Conservation (phyloP, 441 rosid genomes). For the Populus hybrid region DNA sequence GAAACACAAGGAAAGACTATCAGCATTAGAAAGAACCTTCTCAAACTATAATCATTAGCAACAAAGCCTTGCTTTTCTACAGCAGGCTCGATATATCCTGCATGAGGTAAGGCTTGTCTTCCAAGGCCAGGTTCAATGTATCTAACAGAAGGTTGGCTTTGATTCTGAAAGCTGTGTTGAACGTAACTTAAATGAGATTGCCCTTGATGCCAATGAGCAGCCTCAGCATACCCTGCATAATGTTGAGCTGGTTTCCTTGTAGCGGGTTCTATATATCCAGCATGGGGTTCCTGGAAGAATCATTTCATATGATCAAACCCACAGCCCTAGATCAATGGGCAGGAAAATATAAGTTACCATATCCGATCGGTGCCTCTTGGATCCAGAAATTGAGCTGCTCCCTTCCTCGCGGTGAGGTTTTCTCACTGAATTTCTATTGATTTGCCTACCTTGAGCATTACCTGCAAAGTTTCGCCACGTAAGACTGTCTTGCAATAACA, state of each 20-base stretch:
- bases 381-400: neutral
- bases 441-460: neutral
- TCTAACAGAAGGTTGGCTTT: neutral
- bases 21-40: neutral
- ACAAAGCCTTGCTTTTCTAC: neutral
- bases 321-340: neutral
- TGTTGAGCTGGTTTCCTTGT: neutral
- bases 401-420: neutral
- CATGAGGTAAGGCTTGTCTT: neutral
- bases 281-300: constrained; percentile 1
- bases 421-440: neutral
- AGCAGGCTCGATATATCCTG: neutral
- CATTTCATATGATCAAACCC: neutral
- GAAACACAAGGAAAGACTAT: neutral
- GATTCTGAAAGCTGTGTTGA: neutral
- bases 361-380: neutral
- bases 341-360: neutral
- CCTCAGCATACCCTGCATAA: neutral
- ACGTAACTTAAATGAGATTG: neutral
- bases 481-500: neutral
- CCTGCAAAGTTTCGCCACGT: neutral
- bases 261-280: neutral
- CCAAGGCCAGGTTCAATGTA: neutral
- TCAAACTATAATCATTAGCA: neutral
- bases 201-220: neutral